Percentiles rank a stretch among this genome's conserved stretches.
phyloP scores from a whole-genome alignment of 306 rosid species.

The Pterocarpus macrocarpus region DNA sequence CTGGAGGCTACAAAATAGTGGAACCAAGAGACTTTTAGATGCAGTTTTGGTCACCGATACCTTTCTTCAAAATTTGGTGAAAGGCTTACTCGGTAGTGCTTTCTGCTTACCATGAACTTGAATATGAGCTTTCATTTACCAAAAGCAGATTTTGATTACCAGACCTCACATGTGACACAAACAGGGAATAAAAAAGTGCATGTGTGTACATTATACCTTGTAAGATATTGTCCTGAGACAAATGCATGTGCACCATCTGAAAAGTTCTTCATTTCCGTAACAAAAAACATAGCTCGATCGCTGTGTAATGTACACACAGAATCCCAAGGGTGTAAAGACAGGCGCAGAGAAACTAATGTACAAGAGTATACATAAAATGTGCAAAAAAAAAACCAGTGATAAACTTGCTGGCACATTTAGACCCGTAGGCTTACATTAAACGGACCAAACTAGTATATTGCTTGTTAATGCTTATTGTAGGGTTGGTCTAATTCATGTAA shows the following conservation, averaged over 20 bases:
- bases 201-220: conserved; percentile 3
- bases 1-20: background rate
- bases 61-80: background rate
- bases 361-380: too few species aligned
- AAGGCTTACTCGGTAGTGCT: background rate
- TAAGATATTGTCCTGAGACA: conserved; percentile 6
- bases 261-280: background rate
- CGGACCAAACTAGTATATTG: too few species aligned
- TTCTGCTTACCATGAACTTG: background rate
- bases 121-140: conserved; percentile 8
- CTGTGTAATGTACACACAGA: too few species aligned
- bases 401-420: too few species aligned
- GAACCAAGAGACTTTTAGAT: background rate
- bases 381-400: too few species aligned
- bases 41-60: background rate
- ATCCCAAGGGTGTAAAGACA: too few species aligned
- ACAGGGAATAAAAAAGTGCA: background rate
- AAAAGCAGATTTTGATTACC: conserved; percentile 10
- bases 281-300: too few species aligned
- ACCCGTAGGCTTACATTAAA: too few species aligned
- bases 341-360: too few species aligned
- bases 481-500: too few species aligned
- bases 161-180: conserved; percentile 29
- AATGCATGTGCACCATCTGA: conserved; percentile 31
- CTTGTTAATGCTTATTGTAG: too few species aligned